A percentile compares a stretch with the other conserved stretches of the same genome.
These are phyloP conservation scores for Trichothecium roseum DNA, from an alignment of 2,329 filamentous ascomycete species.

Conservation along the genomic window DNA sequence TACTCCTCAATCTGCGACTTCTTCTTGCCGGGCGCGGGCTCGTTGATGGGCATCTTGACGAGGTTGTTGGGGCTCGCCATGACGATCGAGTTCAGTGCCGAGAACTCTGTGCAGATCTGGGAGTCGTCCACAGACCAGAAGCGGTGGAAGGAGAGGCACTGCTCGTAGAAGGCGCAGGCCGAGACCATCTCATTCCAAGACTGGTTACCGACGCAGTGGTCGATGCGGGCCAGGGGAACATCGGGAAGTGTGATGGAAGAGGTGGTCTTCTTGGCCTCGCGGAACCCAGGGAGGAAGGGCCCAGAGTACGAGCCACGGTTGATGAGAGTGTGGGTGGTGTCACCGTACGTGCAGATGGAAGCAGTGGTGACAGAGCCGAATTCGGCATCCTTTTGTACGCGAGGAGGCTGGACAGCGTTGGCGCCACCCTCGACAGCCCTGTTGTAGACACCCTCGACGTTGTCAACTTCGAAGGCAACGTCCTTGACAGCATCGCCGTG, in stretches of 20 bases:
- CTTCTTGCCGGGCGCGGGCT: slow-evolving; percentile 82
- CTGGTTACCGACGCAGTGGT: slow-evolving; percentile 97
- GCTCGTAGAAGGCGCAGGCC: slow-evolving; percentile 68
- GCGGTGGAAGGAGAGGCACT: slow-evolving; percentile 82
- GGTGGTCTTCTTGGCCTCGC: slow-evolving; percentile 34
- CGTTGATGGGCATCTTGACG: slow-evolving; percentile 98
- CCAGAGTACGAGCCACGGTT: slow-evolving; percentile 61
- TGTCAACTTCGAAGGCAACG: slow-evolving; percentile 89
- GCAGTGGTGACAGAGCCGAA: slow-evolving; percentile 61
- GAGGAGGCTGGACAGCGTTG: slow-evolving; percentile 51
- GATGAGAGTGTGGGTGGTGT: slow-evolving; percentile 90
- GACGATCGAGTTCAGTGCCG: slow-evolving; percentile 77
- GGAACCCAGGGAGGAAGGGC: slow-evolving; percentile 75
- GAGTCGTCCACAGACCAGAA: slow-evolving; percentile 97
- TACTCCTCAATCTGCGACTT: slow-evolving; percentile 93
- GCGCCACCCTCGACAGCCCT: slow-evolving; percentile 59
- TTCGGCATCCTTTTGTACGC: slow-evolving; percentile 41
- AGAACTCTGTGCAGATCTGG: slow-evolving; percentile 87
- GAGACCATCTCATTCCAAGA: slow-evolving; percentile 80
- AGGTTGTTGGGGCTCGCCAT: slow-evolving; percentile 78
- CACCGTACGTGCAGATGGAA: slow-evolving; percentile 83
- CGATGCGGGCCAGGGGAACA: slow-evolving; percentile 64
- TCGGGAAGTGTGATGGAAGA: slow-evolving; percentile 41
- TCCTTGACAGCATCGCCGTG: slow-evolving; percentile 95
- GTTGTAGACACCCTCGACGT: slow-evolving; percentile 69